Evolutionary conservation across 495 filamentous ascomycete species (phyloP), one percentile per base, ranked within the genome.

Genomic region (Podospora comata): DNA sequence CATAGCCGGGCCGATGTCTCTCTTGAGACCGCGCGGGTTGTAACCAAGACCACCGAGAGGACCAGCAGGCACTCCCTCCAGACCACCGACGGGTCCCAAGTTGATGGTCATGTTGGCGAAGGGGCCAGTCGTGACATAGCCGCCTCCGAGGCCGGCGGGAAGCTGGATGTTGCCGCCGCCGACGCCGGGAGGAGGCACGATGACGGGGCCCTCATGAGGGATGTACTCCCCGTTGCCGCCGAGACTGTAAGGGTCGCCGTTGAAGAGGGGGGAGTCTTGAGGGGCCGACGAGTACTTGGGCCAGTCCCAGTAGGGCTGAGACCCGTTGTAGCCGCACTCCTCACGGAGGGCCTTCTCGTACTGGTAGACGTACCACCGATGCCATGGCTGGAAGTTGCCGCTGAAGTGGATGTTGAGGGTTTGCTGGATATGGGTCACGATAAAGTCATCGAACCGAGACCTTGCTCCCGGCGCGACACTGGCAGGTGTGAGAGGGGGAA

Each of bases 281-380:
- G 88, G 82, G 16, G 79, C 77, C 1, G 69, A 27, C 30, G 81
- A 79, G 54, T 83, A 83, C 34, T 83, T 77, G 15, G 79, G 75
- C 89, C 89, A 92, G 79, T 91, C 82, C 88, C 88, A 90, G 78
- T 89, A 90, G 26, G 80, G 84, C 60, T 86, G 83, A 64, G 77
- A 77, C 39, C 89, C 89, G 0, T 72, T 85, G 71, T 91, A 93
- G 56, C 88, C 88, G 72, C 91, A 93, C 71, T 94, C 90, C 16
- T 88, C 82, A 26, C 85, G 81, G 4, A 93, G 80, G 1, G 90
- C 87, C 72, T 88, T 82, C 74, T 92, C 91, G 74, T 87, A 92
- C 7, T 78, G 77, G 67, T 78, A 85, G 54, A 84, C 79, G 72
- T 87, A 92, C 76, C 89, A 89, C 19, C 90, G 82, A 73, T 93